These are phyloP conservation scores for Astrephomene gubernaculifera DNA, from an alignment of 139 green algal species.

Conservation along the genomic window DNA sequence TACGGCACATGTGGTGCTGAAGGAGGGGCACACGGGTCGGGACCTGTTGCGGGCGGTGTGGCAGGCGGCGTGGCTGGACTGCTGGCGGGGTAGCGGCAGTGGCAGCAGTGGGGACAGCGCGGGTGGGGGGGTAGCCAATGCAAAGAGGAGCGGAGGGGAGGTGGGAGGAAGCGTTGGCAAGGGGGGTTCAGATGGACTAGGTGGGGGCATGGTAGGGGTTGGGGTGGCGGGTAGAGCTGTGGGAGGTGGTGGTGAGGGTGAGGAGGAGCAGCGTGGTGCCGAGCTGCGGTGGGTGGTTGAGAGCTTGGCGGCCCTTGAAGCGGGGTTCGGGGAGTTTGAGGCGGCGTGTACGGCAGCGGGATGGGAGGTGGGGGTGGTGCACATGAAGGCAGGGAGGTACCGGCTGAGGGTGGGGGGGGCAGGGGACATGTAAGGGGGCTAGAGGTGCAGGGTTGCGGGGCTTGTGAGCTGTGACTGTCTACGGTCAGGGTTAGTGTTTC, in stretches of 20 bases:
- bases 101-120: neutral
- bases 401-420: slow-evolving; percentile 11
- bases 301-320: slow-evolving; percentile 15
- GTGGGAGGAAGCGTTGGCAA: neutral
- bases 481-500: too few species aligned
- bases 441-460: neutral
- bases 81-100: neutral
- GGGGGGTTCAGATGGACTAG: too few species aligned
- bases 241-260: neutral
- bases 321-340: neutral
- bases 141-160: neutral
- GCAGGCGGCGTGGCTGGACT: slow-evolving; percentile 78
- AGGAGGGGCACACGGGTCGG: slow-evolving; percentile 38
- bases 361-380: slow-evolving; percentile 28
- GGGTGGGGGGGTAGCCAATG: neutral
- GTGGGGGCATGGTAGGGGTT: neutral
- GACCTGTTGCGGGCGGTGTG: slow-evolving; percentile 67
- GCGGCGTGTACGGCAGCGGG: neutral
- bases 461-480: neutral
- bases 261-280: too few species aligned
- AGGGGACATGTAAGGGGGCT: neutral
- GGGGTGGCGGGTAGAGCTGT: neutral
- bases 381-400: slow-evolving; percentile 4
- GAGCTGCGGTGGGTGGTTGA: neutral
- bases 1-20: slow-evolving; percentile 65